Conservation (phyloP, 2,329 filamentous ascomycete genomes). For the Exutisphaerella laricina region DNA sequence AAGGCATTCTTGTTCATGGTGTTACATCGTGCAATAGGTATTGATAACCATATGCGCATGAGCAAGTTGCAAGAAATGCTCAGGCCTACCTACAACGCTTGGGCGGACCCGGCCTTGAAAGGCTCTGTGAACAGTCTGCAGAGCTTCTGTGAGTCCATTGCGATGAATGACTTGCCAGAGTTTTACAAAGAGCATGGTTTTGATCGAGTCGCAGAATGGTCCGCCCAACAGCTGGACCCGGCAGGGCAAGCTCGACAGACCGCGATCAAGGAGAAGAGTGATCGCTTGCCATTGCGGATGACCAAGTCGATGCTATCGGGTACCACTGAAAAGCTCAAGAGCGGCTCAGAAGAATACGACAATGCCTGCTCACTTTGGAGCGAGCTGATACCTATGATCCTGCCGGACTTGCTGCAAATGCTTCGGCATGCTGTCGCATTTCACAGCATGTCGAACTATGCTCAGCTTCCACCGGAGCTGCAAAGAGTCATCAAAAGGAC, state of each 20-base stretch:
- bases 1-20: conserved; percentile 92
- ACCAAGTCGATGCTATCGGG: conserved; percentile 92
- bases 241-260: conserved; percentile 75
- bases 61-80: conserved; percentile 71
- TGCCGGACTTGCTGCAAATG: conserved; percentile 82
- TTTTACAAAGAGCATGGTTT: conserved; percentile 72
- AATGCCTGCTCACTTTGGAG: conserved; percentile 79
- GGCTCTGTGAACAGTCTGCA: conserved; percentile 66
- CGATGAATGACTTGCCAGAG: conserved; percentile 70
- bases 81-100: conserved; percentile 72
- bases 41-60: conserved; percentile 66
- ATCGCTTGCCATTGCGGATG: conserved; percentile 71
- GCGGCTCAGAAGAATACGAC: conserved; percentile 64
- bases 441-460: conserved; percentile 82
- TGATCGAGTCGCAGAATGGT: conserved; percentile 76
- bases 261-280: conserved; percentile 68
- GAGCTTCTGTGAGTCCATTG: conserved; percentile 73
- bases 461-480: conserved; percentile 67
- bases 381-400: conserved; percentile 70
- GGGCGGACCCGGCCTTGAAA: conserved; percentile 67
- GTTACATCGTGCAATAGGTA: conserved; percentile 71
- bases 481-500: conserved; percentile 72
- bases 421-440: conserved; percentile 86
- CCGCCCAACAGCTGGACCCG: conserved; percentile 65
- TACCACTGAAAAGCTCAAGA: conserved; percentile 82